Base-by-base conservation (phyloP, 2,329 filamentous ascomycete genomes). In the Fusarium solani-melongenae region DNA sequence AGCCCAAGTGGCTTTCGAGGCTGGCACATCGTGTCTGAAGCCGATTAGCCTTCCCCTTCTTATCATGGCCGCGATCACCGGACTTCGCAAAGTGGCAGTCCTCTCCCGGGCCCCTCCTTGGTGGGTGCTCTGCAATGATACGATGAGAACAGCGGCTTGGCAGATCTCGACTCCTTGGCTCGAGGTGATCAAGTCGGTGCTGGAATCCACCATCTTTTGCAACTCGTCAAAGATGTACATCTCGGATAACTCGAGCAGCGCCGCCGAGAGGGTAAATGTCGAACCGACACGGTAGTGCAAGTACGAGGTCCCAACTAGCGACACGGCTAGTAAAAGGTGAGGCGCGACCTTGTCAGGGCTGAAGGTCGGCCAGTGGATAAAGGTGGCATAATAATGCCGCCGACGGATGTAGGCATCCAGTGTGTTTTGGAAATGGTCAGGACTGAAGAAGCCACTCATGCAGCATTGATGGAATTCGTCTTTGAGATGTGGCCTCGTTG, bases 331-430 rank as follows among this genome's bases (percentile, higher is more conserved):
- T 0, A 76, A 27, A 1, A 76, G 10, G 7, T 69, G 73, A 2
- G 61, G 55, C n/a, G 53, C 22, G 5, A 57, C 49, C 5, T 39
- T 56, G 3, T 74, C 61, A 1, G 72, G 68, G 6, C 69, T 49
- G 12, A 75, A 75, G 6, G 73, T 70, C 7, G 73, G 65, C 73
- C 73, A 75, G 22, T 75, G 73, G 6, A 76, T 63, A 0, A 55
- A 49, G 1, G 60, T 34, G 2, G 44, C 62, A 5, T 64, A 71
- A 0, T 71, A 76, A 12, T 74, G 61, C 5, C 73, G 34, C 2
- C 55, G 64, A 10, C 64, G 73, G 5, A 70, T 70, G 11, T 66
- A 33, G 3, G 59, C 34, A 1, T 51, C 53, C 0, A 76, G 20
- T 1, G 49, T 55, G 10, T 60, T 39, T 12, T 67, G 60, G 7